phyloP scores from a whole-genome alignment of 2,329 filamentous ascomycete genomes.

The Botrytis paeoniae region DNA sequence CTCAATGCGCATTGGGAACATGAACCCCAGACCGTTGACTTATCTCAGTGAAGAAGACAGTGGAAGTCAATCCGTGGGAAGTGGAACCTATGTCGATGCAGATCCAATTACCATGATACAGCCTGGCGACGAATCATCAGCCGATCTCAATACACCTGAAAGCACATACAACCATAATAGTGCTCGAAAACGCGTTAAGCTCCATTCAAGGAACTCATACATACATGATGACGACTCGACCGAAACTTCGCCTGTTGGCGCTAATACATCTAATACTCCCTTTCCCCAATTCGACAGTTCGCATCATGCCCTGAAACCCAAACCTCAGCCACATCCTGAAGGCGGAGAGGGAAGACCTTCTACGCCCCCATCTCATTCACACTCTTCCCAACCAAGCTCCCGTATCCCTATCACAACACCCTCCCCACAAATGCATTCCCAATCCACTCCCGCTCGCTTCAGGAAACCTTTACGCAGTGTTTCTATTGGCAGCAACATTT shows the following conservation, averaged over 20 bases:
- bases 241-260: slow-evolving; percentile 7
- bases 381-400: slow-evolving; percentile 15
- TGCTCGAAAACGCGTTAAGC: slow-evolving; percentile 14
- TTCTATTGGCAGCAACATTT: slow-evolving; percentile 33
- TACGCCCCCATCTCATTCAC: slow-evolving; percentile 23
- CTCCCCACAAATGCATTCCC: not conserved
- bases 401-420: not conserved
- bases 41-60: slow-evolving; percentile 31
- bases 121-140: slow-evolving; percentile 8
- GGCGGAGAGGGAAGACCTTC: not conserved
- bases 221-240: slow-evolving; percentile 29
- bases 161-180: slow-evolving; percentile 11
- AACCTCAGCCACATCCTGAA: not conserved
- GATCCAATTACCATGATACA: not conserved
- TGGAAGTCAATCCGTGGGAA: slow-evolving; percentile 20
- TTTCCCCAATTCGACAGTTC: not conserved
- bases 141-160: not conserved
- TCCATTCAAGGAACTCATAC: not conserved
- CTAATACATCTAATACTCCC: not conserved
- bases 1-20: slow-evolving; percentile 27
- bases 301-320: not conserved
- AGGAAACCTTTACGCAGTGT: slow-evolving; percentile 20
- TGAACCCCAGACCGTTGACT: slow-evolving; percentile 19
- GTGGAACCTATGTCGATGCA: slow-evolving; percentile 21
- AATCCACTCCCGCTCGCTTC: not conserved